Evolutionary conservation across 1,139 yeast genomes (phyloP), one percentile per base, ranked within the genome.

Genomic region (Tardiomyces depauwii): DNA sequence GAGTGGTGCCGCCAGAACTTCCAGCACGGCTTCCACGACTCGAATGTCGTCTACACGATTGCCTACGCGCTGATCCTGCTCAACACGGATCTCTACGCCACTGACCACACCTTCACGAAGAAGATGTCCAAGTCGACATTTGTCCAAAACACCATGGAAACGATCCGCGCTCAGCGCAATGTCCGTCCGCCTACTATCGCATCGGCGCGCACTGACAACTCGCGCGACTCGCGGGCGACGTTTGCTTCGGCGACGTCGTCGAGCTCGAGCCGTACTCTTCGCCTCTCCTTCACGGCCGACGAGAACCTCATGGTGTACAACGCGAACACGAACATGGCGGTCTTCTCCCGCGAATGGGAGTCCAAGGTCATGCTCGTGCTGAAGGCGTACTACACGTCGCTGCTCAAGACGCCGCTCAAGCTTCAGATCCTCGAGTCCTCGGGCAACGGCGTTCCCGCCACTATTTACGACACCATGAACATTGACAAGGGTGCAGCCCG

Each of bases 61-160:
- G 73, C 87, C 39, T 87, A 85, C 64, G 76, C 89, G 9, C 70
- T 87, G 54, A 72, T 87, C 47, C 71, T 87, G 48, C 70, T 86
- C 47, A 87, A 87, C 49, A 65, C 71, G 2, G 71, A 67, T 47
- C 57, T 60, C 19, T 66, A 66, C 47, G 55, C 61, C 6, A 56
- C 60, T 40, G 65, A 64, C 25, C 58, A 59, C 42, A 45, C 51
- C n/a, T 52, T 54, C 13, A 43, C 51, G 39, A 55, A 52, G 65
- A 71, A 54, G 64, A 72, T 61, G 67, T 61, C 54, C 47, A 53
- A 56, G 54, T 59, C 53, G 44, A 64, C 52, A 47, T 66, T 50
- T 47, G 60, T 45, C 48, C 60, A 49, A 13, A 57, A 53, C 44
- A 59, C 63, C 9, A 45, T 45, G 47, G 58, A 55, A 33, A 56